A percentile compares a stretch with the other conserved stretches of the same genome.
Evolutionary conservation across 495 filamentous ascomycete genomes (phyloP).

Genomic region (Pyronema omphalodes): DNA sequence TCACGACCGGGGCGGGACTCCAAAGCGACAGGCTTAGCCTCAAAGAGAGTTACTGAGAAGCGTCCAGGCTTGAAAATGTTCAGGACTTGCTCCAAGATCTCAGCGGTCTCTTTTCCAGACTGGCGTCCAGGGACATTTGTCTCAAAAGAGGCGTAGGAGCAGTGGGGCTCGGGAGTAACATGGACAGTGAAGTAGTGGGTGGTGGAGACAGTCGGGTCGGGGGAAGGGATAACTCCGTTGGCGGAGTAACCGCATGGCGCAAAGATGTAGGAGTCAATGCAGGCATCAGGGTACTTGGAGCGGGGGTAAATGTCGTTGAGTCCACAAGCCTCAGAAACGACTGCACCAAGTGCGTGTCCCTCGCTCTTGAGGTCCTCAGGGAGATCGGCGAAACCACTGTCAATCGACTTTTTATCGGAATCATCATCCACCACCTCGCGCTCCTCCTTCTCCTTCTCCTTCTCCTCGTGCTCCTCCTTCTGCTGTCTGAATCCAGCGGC

Average conservation of each 20-base stretch:
- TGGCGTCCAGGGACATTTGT: conserved; percentile 91
- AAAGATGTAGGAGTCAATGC: conserved; percentile 92
- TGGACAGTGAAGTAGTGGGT: conserved; percentile 97
- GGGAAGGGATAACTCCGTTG: conserved; percentile 85
- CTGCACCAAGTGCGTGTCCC: conserved; percentile 80
- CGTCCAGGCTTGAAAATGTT: conserved; percentile 87
- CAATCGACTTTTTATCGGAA: conserved; percentile 25
- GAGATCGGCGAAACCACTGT: conserved; percentile 27
- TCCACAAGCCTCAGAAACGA: conserved; percentile 81
- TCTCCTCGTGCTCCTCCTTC: conserved; percentile 48
- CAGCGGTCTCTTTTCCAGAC: conserved; percentile 69
- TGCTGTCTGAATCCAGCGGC: conserved; percentile 52
- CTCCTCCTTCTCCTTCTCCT: conserved; percentile 28
- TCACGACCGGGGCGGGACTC: conserved; percentile 25
- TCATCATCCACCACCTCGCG: conserved; percentile 26
- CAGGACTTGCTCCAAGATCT: conserved; percentile 84
- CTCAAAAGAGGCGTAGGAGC: conserved; percentile 98
- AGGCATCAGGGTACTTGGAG: conserved; percentile 74
- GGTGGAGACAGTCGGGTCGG: conserved; percentile 37
- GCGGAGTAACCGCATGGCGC: conserved; percentile 95
- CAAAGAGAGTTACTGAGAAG: conserved; percentile 94
- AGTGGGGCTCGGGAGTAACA: conserved; percentile 92
- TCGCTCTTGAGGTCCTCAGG: conserved; percentile 70
- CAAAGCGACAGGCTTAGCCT: conserved; percentile 49
- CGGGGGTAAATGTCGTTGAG: conserved; percentile 78